Evolutionary conservation across 805 yeast genomes (phyloP).

Genomic region (Naumovozyma baii): DNA sequence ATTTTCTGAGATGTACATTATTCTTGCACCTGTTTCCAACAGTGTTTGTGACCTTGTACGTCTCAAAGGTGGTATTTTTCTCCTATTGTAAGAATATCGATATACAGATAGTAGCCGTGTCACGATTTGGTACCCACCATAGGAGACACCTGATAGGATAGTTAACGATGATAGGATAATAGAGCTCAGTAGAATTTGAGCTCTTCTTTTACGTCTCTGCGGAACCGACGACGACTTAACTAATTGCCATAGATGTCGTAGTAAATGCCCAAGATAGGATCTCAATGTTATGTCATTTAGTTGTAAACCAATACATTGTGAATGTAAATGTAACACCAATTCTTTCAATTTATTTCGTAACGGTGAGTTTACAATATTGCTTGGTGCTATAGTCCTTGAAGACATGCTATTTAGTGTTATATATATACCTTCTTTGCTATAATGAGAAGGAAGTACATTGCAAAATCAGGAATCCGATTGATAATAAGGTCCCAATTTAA

Average conservation of each 20-base stretch:
- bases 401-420: too few species aligned
- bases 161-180: slow-evolving; percentile 14
- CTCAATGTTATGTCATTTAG: slow-evolving; percentile 12
- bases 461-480: too few species aligned
- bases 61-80: slow-evolving; percentile 8
- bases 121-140: slow-evolving; percentile 9
- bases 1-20: slow-evolving; percentile 25
- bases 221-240: slow-evolving; percentile 17
- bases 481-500: too few species aligned
- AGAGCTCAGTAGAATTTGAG: slow-evolving; percentile 17
- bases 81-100: slow-evolving; percentile 5
- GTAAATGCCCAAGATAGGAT: slow-evolving; percentile 9
- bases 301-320: slow-evolving; percentile 17
- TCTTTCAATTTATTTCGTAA: slow-evolving; percentile 4
- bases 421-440: too few species aligned
- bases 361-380: too few species aligned
- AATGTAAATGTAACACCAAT: slow-evolving; percentile 9
- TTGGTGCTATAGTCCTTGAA: too few species aligned
- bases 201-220: slow-evolving; percentile 15
- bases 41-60: slow-evolving; percentile 25
- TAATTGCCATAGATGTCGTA: slow-evolving; percentile 16
- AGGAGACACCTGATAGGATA: slow-evolving; percentile 13
- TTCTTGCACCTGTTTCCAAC: slow-evolving; percentile 26
- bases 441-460: too few species aligned
- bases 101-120: slow-evolving; percentile 8